Conservation (phyloP, 192 early-diverging fungal genomes). For the Umbelopsis vinacea region DNA sequence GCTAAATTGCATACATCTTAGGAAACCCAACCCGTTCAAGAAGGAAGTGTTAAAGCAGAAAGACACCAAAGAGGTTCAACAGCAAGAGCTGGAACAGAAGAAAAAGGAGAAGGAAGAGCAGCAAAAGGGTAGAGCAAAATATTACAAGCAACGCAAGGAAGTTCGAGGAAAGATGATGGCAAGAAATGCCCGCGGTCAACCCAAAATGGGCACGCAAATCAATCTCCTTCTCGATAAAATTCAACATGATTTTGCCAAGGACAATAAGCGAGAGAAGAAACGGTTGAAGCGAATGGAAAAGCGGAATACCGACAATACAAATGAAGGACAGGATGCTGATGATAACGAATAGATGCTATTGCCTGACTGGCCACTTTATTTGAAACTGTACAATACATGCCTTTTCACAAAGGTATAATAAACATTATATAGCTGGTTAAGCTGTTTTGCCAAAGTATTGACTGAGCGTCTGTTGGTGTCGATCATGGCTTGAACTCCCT, state of each 20-base stretch:
- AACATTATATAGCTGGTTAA: neutral
- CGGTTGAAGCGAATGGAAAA: slow-evolving; percentile 2
- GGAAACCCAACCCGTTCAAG: slow-evolving; percentile 44
- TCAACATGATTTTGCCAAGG: slow-evolving; percentile 23
- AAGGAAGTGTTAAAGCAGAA: slow-evolving; percentile 25
- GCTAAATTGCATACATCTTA: neutral
- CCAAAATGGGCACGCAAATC: slow-evolving; percentile 43
- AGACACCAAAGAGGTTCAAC: slow-evolving; percentile 14
- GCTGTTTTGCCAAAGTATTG: slow-evolving; percentile 7
- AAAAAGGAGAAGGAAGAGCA: slow-evolving; percentile 25
- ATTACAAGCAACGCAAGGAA: slow-evolving; percentile 38
- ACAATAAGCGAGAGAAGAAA: slow-evolving; percentile 21
- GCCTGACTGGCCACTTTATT: neutral
- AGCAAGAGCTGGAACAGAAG: slow-evolving; percentile 22
- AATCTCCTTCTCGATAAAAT: slow-evolving; percentile 37
- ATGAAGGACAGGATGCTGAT: neutral
- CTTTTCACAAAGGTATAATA: neutral
- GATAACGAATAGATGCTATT: neutral
- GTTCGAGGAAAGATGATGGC: slow-evolving; percentile 41
- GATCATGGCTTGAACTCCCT: neutral
- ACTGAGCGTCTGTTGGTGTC: neutral
- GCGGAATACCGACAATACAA: neutral
- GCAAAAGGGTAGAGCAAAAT: slow-evolving; percentile 31
- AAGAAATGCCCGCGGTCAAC: slow-evolving; percentile 38
- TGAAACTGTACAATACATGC: slow-evolving; percentile 1